Percentiles rank a stretch among this genome's conserved stretches.
Conservation (phyloP, 2,329 filamentous ascomycete species). For the Fusarium sp. region DNA sequence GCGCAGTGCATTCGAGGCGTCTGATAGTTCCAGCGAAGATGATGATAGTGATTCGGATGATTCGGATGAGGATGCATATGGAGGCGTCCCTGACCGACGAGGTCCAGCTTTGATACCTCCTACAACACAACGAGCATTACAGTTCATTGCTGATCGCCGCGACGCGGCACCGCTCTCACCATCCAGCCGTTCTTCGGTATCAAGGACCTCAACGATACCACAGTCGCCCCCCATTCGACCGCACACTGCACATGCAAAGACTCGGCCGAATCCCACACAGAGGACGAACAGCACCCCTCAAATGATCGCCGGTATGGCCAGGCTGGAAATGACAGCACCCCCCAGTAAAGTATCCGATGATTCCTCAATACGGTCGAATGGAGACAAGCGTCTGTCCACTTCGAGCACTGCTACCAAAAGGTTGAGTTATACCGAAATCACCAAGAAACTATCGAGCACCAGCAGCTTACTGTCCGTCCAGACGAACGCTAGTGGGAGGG, state of each 20-base stretch:
- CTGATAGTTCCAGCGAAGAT: conserved; percentile 58
- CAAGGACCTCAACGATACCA: conserved; percentile 40
- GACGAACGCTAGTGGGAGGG: conserved; percentile 63
- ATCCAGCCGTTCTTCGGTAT: conserved; percentile 49
- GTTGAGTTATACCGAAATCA: conserved; percentile 71
- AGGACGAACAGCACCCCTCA: conserved; percentile 63
- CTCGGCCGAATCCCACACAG: conserved; percentile 56
- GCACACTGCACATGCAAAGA: conserved; percentile 65
- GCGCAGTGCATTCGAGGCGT: conserved; percentile 64
- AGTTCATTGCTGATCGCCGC: conserved; percentile 61
- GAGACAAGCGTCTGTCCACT: conserved; percentile 63
- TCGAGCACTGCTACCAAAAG: conserved; percentile 68
- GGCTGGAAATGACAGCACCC: conserved; percentile 38
- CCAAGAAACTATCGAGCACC: conserved; percentile 69
- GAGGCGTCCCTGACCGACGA: conserved; percentile 49
- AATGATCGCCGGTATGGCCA: conserved; percentile 48
- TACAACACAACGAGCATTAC: conserved; percentile 61
- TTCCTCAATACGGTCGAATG: conserved; percentile 43
- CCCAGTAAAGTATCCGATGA: conserved; percentile 50
- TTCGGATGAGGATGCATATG: conserved; percentile 55
- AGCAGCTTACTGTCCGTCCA: conserved; percentile 70
- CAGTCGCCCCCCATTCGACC: conserved; percentile 54
- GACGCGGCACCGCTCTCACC: conserved; percentile 47
- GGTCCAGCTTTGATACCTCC: conserved; percentile 55
- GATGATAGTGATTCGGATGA: conserved; percentile 54